Evolutionary conservation across 1,139 yeast genomes (phyloP), one percentile per base, ranked within the genome.

Genomic region (Meyerozyma carpophila): DNA sequence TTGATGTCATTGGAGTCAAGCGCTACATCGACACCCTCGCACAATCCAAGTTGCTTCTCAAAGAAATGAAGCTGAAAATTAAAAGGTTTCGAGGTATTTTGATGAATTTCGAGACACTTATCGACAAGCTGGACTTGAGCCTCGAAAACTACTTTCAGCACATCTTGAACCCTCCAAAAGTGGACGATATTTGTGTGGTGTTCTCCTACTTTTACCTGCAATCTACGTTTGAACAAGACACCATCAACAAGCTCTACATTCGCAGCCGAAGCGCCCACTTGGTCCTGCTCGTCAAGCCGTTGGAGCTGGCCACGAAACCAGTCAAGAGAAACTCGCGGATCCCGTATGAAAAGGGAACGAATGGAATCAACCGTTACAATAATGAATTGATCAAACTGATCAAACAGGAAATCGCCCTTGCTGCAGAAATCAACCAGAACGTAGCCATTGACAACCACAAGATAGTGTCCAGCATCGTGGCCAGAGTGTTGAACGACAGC

Each of bases 261-360:
- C 74, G 72, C 41, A 70, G 73, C 39, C 68, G 86, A 49, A 59
- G 75, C n/a, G 62, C 61, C 16, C 64, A 72, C 41, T 60, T 84
- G 27, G 53, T 63, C 21, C 78, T 70, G 27, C 74, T 73, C 14
- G 65, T 81, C 52, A 53, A 53, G 39, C 57, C 61, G 2, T 48
- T 61, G 14, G 70, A 62, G 38, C 43, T 49, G 5, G 52, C 55
- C 42, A 68, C 84, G 28, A 64, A 70, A 47, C 68, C 74, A 11
- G 63, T 66, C 37, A 63, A 61, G 36, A 57, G 75, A 25, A 63
- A 66, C 36, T 63, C 65, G 8, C 62, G 57, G 57, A 60, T 75
- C 54, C 61, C 84, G 1, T 73, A 82, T 56, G 87, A 83, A 52
- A 77, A 73, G 54, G 86, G 86, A 2, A 68, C 77, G 40, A 81